Evolutionary conservation across 148 eudicot genomes (phyloP).

Genomic region (Camellia lanceoleosa): DNA sequence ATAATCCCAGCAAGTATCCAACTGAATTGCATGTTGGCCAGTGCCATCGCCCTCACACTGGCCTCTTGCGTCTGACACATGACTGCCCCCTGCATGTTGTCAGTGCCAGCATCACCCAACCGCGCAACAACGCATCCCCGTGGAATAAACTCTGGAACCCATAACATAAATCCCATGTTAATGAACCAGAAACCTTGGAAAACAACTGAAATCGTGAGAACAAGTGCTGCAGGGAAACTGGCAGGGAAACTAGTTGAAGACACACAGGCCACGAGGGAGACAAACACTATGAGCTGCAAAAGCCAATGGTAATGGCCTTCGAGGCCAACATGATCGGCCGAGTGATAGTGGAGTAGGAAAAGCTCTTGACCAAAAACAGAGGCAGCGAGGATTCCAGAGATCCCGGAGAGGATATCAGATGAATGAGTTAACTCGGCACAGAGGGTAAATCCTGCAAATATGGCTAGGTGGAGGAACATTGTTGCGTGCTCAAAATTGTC

Average conservation of each 20-base stretch:
- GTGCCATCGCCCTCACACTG: slow-evolving; percentile 59
- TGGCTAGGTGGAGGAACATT: slow-evolving; percentile 74
- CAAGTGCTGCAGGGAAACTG: slow-evolving; percentile 53
- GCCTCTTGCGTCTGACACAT: slow-evolving; percentile 55
- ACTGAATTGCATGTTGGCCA: slow-evolving; percentile 86
- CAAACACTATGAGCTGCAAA: slow-evolving; percentile 60
- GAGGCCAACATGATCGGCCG: slow-evolving; percentile 78
- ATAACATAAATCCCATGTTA: slow-evolving; percentile 78
- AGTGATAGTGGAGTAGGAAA: slow-evolving; percentile 74
- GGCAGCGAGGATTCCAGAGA: slow-evolving; percentile 58
- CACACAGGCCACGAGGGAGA: slow-evolving; percentile 52
- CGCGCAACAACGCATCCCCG: slow-evolving; percentile 45
- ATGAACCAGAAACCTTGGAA: slow-evolving; percentile 82
- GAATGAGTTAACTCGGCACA: slow-evolving; percentile 35
- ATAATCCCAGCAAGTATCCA: slow-evolving; percentile 78
- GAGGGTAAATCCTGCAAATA: slow-evolving; percentile 65
- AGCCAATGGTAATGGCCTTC: slow-evolving; percentile 93
- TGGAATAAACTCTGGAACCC: slow-evolving; percentile 71
- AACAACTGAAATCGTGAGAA: slow-evolving; percentile 54
- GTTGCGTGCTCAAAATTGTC: slow-evolving; percentile 75
- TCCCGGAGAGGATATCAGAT: slow-evolving; percentile 35
- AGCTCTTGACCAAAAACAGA: slow-evolving; percentile 74
- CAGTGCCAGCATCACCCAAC: slow-evolving; percentile 10
- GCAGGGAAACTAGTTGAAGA: slow-evolving; percentile 38
- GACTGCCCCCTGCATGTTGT: slow-evolving; percentile 47